Evolutionary conservation across 495 filamentous ascomycete species (phyloP).

Genomic region (Penicillium coprophilum): DNA sequence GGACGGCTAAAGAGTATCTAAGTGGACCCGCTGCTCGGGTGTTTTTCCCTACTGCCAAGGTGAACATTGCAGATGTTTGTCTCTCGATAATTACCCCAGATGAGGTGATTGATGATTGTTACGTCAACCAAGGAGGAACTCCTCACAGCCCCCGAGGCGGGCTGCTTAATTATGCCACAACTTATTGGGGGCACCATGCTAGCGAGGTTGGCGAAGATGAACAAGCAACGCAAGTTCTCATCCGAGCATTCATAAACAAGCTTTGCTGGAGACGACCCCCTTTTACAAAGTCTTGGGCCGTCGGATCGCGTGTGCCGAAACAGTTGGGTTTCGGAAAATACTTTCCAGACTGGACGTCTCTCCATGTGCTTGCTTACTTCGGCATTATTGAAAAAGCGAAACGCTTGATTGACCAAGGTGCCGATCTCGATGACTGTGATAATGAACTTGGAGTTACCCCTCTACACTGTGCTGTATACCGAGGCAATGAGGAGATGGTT

Average conservation of each 20-base stretch:
- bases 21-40: conserved; percentile 30
- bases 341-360: conserved; percentile 27
- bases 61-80: conserved; percentile 35
- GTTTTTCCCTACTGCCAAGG: conserved; percentile 34
- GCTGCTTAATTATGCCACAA: conserved; percentile 30
- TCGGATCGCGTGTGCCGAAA: too few species aligned
- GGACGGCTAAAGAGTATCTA: conserved; percentile 37
- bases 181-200: conserved; percentile 36
- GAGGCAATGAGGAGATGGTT: conserved; percentile 41
- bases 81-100: conserved; percentile 28
- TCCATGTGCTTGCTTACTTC: conserved; percentile 35
- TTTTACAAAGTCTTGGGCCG: too few species aligned
- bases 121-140: conserved; percentile 14
- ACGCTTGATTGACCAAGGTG: conserved; percentile 34
- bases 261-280: conserved; percentile 35
- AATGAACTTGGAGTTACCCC: conserved; percentile 26
- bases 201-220: conserved; percentile 32
- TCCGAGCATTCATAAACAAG: conserved; percentile 37
- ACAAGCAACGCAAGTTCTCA: conserved; percentile 33
- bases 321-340: conserved; percentile 36
- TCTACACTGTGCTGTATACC: conserved; percentile 39
- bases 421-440: conserved; percentile 24
- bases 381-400: conserved; percentile 26
- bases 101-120: conserved; percentile 40
- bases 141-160: conserved; percentile 12